Evolutionary conservation across 2,329 filamentous ascomycete species (phyloP), one percentile per base, ranked within the genome.

Genomic region (Ceratocystis harringtonii): DNA sequence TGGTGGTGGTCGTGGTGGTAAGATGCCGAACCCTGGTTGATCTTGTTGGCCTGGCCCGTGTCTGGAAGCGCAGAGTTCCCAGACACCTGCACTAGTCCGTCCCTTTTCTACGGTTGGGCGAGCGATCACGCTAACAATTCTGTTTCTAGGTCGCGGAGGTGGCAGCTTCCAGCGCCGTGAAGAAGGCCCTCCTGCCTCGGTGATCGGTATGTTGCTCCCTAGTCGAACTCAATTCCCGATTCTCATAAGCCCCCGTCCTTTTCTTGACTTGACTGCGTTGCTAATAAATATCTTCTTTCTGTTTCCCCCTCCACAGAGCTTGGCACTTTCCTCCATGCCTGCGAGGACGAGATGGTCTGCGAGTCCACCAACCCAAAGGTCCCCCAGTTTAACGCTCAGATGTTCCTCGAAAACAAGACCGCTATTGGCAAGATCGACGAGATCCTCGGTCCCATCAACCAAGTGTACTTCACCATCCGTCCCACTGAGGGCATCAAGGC

Each of bases 341-440:
- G 89, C 79, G 94, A 99, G 78, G 92, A 92, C 75, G 94, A 99
- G 78, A 94, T 99, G 83, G 88, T 99, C 71, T 96, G 92, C 88
- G 87, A 91, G 77, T 95, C 89, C 71, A 87, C 88, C 77, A 97
- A 96, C 81, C 80, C 88, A 72, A 97, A 97, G 79, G 88, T 99
- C 69, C 94, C 94, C 68, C 95, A 95, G 80, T 99, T 99, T 87
- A 97, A 96, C 81, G 94, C 94, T 68, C 91, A 91, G 71, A 95
- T 99, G 76, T 99, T 94, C 80, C 87, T 97, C 72, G 92, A 97
- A 83, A 99, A 97, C 82, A 99, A 97, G 87, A 92, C 89, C 58
- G 81, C 88, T 68, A 85, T 99, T 75, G 94, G 94, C 76, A 97
- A 97, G 79, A 89, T 99, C 74, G 94, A 99, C 79, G 94, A 99